Conservation (phyloP, 768 basidiomycete species). For the Gloeopeniophorella convolvens region DNA sequence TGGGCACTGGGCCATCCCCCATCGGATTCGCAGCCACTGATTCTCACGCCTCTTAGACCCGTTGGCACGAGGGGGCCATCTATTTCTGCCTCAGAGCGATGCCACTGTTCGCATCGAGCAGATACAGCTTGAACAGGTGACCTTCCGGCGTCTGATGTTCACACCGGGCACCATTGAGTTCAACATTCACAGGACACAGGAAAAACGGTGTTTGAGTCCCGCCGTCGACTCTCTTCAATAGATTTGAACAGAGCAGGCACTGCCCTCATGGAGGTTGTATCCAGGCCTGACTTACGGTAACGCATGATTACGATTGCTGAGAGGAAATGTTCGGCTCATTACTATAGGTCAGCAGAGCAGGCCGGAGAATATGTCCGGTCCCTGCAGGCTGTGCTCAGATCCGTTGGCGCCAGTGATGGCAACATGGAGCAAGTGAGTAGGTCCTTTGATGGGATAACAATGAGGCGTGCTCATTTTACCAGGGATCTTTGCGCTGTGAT, state of each 20-base stretch:
- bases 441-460: background rate
- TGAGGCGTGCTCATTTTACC: conserved; percentile 5
- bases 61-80: conserved; percentile 59
- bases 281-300: conserved; percentile 80
- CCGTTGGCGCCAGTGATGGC: conserved; percentile 85
- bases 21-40: conserved; percentile 1
- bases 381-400: conserved; percentile 73
- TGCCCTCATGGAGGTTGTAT: conserved; percentile 93
- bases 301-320: background rate
- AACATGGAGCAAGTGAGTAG: conserved; percentile 90
- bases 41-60: conserved; percentile 52
- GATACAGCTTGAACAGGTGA: conserved; percentile 90
- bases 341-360: conserved; percentile 69
- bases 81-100: conserved; percentile 39
- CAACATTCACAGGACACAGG: conserved; percentile 70
- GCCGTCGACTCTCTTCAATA: conserved; percentile 49
- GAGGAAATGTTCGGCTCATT: background rate
- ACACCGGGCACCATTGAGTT: background rate
- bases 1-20: conserved; percentile 27
- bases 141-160: background rate
- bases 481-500: conserved; percentile 95
- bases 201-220: conserved; percentile 63
- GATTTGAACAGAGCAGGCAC: conserved; percentile 90
- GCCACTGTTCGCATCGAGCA: conserved; percentile 78
- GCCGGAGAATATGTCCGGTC: conserved; percentile 81